Conservation (phyloP, 169 alveolate species). For the Eimeria sp. region DNA sequence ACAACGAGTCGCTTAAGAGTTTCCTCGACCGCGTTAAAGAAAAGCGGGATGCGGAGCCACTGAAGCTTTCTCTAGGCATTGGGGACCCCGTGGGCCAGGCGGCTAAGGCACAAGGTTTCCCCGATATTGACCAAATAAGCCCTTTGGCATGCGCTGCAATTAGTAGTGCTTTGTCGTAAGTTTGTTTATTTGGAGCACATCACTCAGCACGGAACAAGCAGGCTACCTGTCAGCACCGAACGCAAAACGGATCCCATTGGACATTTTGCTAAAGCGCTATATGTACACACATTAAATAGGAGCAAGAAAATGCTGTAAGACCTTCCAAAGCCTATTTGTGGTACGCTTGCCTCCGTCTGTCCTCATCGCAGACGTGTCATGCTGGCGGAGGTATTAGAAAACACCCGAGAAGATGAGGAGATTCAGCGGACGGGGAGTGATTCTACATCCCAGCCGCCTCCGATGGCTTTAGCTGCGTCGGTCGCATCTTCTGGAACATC, state of each 20-base stretch:
- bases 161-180: conserved; percentile 74
- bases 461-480: conserved; percentile 53
- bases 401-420: background rate
- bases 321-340: background rate
- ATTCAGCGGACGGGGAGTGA: conserved; percentile 8
- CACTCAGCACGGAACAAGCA: background rate
- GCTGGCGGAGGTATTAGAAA: conserved; percentile 67
- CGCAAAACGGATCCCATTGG: background rate
- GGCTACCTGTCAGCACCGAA: background rate
- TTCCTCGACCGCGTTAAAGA: conserved; percentile 57
- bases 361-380: conserved; percentile 43
- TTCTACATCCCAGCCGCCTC: conserved; percentile 29
- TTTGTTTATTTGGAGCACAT: background rate
- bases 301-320: background rate
- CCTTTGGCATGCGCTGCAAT: conserved; percentile 77
- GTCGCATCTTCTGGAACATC: conserved; percentile 27
- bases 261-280: background rate
- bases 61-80: conserved; percentile 40
- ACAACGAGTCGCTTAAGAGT: conserved; percentile 47
- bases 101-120: conserved; percentile 65
- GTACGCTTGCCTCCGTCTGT: background rate
- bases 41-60: conserved; percentile 43
- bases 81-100: conserved; percentile 73
- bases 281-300: no score
- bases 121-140: conserved; percentile 72